phyloP scores from a whole-genome alignment of 208 protist genomes.

The Trypanosomatidae sp. region DNA sequence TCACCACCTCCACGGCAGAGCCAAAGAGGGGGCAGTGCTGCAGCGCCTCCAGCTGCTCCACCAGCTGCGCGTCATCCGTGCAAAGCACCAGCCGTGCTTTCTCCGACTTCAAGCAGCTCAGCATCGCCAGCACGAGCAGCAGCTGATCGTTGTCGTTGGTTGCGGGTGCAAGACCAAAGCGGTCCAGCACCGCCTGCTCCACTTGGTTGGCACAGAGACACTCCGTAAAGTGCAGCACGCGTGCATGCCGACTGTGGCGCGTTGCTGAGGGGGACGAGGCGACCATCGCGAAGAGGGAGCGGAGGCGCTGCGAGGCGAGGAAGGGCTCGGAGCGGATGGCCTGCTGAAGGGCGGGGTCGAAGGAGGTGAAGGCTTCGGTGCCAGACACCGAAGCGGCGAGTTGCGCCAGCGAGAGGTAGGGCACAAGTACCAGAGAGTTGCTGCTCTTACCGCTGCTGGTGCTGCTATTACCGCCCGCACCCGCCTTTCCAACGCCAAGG shows the following conservation, averaged over 20 bases:
- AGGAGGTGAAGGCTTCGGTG: constrained; percentile 33
- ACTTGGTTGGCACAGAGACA: constrained; percentile 58
- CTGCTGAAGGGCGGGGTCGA: constrained; percentile 67
- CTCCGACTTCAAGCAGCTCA: constrained; percentile 37
- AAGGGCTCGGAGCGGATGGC: constrained; percentile 42
- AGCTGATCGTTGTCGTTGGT: constrained; percentile 70
- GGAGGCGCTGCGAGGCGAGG: constrained; percentile 70
- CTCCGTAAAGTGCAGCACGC: constrained; percentile 82
- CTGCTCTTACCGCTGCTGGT: constrained; percentile 36
- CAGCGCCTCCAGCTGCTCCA: constrained; percentile 16
- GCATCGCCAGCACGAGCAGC: constrained; percentile 66
- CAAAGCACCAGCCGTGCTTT: constrained; percentile 50
- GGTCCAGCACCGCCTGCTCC: constrained; percentile 5
- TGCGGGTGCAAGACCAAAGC: constrained; percentile 25
- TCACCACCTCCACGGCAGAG: constrained; percentile 41
- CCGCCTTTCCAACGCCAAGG: too few species aligned
- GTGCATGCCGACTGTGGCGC: constrained; percentile 3
- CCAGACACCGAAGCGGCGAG: constrained; percentile 47
- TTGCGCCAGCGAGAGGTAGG: constrained; percentile 58
- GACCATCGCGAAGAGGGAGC: constrained; percentile 50
- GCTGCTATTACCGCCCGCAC: too few species aligned
- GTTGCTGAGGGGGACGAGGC: not conserved
- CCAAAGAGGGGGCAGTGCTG: constrained; percentile 30
- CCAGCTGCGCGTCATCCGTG: constrained; percentile 57
- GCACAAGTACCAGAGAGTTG: constrained; percentile 57